Evolutionary conservation across 345 rosid species (phyloP).

Genomic region (Aquilaria malaccensis): DNA sequence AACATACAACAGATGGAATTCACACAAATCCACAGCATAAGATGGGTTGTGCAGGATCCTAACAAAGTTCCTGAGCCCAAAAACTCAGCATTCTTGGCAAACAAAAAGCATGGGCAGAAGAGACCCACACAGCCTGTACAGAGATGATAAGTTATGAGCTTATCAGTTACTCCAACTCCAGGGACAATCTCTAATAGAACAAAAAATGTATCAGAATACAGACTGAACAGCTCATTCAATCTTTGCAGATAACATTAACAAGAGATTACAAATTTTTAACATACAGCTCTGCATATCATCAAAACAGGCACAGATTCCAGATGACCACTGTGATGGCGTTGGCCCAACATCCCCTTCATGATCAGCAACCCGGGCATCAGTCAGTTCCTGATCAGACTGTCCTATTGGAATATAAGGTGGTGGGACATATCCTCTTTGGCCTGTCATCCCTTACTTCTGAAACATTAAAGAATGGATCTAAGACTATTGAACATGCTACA

Average conservation of each 20-base stretch:
- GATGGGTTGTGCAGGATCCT: conserved; percentile 77
- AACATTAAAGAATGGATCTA: too few species aligned
- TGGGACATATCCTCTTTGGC: conserved; percentile 56
- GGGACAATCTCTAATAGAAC: conserved; percentile 1
- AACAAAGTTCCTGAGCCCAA: conserved; percentile 82
- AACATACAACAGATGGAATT: conserved; percentile 65
- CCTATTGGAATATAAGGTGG: conserved; percentile 72
- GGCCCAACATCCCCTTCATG: conserved; percentile 27
- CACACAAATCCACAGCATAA: conserved; percentile 61
- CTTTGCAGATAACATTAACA: background rate
- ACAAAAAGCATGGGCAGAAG: conserved; percentile 78
- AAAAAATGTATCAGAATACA: background rate
- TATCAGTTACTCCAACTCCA: background rate
- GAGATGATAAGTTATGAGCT: conserved; percentile 1
- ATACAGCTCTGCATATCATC: conserved; percentile 98
- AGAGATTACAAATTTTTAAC: conserved; percentile 58
- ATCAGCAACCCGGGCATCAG: background rate
- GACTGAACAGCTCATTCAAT: background rate
- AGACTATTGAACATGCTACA: too few species aligned
- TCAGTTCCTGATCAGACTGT: conserved; percentile 36
- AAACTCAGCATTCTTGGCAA: conserved; percentile 79
- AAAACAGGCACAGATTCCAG: conserved; percentile 96
- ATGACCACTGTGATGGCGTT: conserved; percentile 58
- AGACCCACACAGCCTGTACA: conserved; percentile 67
- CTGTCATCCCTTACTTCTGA: conserved; percentile 36